A percentile compares a stretch with the other conserved stretches of the same genome.
Evolutionary conservation across 139 green algal genomes (phyloP).

Genomic region (Chara braunii): DNA sequence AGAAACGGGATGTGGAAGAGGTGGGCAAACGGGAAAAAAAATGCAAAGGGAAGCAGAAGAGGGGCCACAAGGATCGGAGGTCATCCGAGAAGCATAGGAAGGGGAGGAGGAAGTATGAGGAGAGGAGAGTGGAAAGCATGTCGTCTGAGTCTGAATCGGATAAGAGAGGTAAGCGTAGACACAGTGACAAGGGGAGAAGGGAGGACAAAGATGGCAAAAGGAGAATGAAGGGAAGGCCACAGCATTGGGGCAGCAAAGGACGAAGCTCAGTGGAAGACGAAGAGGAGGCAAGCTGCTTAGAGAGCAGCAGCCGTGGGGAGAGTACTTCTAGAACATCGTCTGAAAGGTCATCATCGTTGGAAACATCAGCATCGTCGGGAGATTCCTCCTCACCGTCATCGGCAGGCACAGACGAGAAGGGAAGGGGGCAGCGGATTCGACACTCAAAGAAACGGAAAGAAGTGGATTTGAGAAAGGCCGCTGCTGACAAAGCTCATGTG

Average conservation of each 20-base stretch:
- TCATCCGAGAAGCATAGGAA: constrained; percentile 8
- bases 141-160: too few species aligned
- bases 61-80: background rate
- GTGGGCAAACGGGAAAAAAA: constrained; percentile 10
- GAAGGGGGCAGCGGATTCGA: background rate
- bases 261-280: too few species aligned
- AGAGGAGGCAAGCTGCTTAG: too few species aligned
- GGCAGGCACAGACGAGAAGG: background rate
- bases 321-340: too few species aligned
- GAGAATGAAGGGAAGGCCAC: constrained; percentile 2
- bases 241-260: constrained; percentile 14
- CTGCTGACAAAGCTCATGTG: background rate
- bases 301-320: too few species aligned
- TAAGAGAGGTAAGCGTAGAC: too few species aligned
- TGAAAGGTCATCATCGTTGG: too few species aligned
- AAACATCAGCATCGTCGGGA: constrained; percentile 9
- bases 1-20: too few species aligned
- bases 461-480: background rate
- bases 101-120: background rate
- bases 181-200: too few species aligned
- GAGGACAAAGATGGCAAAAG: constrained; percentile 11
- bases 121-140: constrained; percentile 5
- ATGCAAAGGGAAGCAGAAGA: constrained; percentile 2
- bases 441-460: background rate
- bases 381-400: background rate